Conservation (phyloP, 2,329 filamentous ascomycete genomes). For the Coniochaeta pulveracea region DNA sequence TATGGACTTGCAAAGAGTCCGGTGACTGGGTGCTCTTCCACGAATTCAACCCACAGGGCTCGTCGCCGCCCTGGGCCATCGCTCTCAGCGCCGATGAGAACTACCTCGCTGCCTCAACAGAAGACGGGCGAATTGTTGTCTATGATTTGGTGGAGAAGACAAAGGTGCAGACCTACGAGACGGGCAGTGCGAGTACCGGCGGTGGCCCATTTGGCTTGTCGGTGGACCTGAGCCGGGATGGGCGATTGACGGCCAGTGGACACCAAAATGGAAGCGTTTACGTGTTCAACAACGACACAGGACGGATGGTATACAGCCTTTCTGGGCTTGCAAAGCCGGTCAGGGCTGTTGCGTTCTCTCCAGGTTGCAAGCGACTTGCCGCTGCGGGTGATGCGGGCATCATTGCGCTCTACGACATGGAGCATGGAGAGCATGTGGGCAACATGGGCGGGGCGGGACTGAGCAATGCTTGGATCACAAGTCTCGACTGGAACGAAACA, state of each 20-base stretch:
- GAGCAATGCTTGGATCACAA: conserved; percentile 64
- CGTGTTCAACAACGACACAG: conserved; percentile 88
- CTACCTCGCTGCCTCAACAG: conserved; percentile 77
- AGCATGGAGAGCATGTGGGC: conserved; percentile 83
- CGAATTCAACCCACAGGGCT: conserved; percentile 40
- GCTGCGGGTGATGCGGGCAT: conserved; percentile 82
- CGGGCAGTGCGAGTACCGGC: conserved; percentile 29
- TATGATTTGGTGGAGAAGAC: conserved; percentile 58
- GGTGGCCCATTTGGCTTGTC: conserved; percentile 77
- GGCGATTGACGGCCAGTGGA: conserved; percentile 77
- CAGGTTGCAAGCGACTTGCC: conserved; percentile 71
- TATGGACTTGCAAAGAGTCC: conserved; percentile 57
- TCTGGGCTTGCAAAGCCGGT: conserved; percentile 79
- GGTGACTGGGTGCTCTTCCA: conserved; percentile 40
- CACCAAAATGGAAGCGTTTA: conserved; percentile 90
- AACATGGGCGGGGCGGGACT: conserved; percentile 47
- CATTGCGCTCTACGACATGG: conserved; percentile 86
- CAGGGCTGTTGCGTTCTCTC: conserved; percentile 78
- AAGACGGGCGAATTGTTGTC: conserved; percentile 79
- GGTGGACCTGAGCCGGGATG: conserved; percentile 71
- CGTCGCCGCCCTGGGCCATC: conserved; percentile 76
- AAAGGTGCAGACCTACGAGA: conserved; percentile 64
- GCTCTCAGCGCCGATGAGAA: conserved; percentile 75
- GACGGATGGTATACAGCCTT: conserved; percentile 74
- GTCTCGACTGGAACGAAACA: conserved; percentile 84